Percentiles rank a stretch among this genome's conserved stretches.
Conservation (phyloP, 179 eudicot genomes). For the Vitellaria paradoxa region DNA sequence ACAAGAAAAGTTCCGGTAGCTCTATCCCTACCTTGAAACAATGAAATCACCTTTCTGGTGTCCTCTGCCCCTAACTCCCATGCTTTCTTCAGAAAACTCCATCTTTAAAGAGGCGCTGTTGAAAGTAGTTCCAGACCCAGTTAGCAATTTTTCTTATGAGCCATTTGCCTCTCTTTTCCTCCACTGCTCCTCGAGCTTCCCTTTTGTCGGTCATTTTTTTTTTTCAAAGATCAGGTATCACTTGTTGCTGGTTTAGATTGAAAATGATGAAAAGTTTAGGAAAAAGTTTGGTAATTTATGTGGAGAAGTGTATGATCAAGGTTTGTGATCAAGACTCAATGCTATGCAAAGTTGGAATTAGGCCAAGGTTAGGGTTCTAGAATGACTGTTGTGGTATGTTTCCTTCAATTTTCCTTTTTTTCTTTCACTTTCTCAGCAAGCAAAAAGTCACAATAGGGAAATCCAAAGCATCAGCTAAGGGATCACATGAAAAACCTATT, state of each 20-base stretch:
- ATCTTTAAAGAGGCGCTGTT: not conserved
- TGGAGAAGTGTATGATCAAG: constrained; percentile 3
- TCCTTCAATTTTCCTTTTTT: too few relatives aligned
- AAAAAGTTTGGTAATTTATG: not conserved
- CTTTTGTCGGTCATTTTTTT: constrained; percentile 14
- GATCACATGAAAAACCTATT: not conserved
- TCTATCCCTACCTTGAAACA: constrained; percentile 68
- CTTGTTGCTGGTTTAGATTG: not conserved
- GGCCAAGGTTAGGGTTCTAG: not conserved
- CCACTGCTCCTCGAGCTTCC: constrained; percentile 12
- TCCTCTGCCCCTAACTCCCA: constrained; percentile 62
- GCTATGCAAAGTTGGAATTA: not conserved
- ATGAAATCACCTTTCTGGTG: constrained; percentile 58
- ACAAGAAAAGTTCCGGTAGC: constrained; percentile 41
- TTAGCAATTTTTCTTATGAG: constrained; percentile 10
- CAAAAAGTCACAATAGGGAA: too few relatives aligned
- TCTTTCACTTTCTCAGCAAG: too few relatives aligned
- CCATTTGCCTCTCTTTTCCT: constrained; percentile 18
- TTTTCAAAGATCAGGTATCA: not conserved
- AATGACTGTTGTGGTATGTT: not conserved
- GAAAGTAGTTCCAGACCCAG: constrained; percentile 5
- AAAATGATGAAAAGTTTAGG: not conserved
- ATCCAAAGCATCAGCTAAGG: too few relatives aligned
- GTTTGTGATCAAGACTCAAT: not conserved
- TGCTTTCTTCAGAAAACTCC: constrained; percentile 20